phyloP scores from a whole-genome alignment of 495 filamentous ascomycete genomes.

The Hypoxylon fragiforme region DNA sequence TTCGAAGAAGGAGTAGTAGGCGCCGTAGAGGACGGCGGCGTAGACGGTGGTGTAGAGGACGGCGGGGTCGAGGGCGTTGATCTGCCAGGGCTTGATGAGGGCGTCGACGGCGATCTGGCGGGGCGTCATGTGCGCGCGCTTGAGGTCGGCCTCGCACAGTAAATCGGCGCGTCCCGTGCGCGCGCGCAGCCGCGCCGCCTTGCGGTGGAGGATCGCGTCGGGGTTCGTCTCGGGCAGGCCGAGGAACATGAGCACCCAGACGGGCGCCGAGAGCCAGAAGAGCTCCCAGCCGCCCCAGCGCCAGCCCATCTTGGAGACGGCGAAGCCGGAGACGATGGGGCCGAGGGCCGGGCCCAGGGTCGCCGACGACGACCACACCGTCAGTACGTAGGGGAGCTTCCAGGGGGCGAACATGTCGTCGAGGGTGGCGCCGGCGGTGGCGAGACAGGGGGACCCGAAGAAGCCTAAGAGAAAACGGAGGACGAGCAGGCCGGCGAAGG shows the following conservation, averaged over 20 bases:
- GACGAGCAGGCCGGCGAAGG: constrained; percentile 70
- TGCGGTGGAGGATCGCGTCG: constrained; percentile 47
- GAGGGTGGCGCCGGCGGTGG: constrained; percentile 79
- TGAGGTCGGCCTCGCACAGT: constrained; percentile 54
- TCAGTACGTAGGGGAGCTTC: constrained; percentile 71
- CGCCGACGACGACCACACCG: constrained; percentile 57
- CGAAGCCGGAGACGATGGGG: constrained; percentile 60
- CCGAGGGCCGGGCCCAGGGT: constrained; percentile 51
- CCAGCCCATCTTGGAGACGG: constrained; percentile 55
- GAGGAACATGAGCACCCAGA: constrained; percentile 48
- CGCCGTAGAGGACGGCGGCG: constrained; percentile 67
- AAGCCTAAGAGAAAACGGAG: constrained; percentile 74
- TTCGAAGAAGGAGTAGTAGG: constrained; percentile 81
- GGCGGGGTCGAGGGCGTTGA: constrained; percentile 64
- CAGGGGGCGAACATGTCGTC: constrained; percentile 73
- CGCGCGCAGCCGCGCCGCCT: constrained; percentile 45
- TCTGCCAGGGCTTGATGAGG: constrained; percentile 62
- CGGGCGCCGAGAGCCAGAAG: constrained; percentile 54
- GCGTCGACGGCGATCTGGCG: constrained; percentile 55
- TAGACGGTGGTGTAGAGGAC: constrained; percentile 66
- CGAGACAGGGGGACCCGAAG: constrained; percentile 74
- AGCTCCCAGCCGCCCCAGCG: constrained; percentile 57
- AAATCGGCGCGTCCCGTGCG: constrained; percentile 46
- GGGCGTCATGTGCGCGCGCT: constrained; percentile 54
- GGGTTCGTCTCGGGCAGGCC: constrained; percentile 51